These are phyloP conservation scores for Dothistroma pini DNA, from an alignment of 2,329 filamentous ascomycete species.

Conservation along the genomic window DNA sequence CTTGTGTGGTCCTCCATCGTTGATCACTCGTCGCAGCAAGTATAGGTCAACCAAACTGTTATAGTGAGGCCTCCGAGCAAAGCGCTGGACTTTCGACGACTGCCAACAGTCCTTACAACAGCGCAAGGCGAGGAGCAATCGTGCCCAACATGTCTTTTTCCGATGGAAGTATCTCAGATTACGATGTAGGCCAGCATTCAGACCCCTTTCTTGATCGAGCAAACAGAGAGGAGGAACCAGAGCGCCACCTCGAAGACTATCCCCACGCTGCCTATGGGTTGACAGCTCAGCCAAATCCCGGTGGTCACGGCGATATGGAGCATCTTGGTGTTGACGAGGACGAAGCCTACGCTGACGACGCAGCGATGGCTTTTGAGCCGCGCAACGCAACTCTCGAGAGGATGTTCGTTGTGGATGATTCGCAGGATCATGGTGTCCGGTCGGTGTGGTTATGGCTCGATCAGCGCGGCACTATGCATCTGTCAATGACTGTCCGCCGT, in stretches of 20 bases:
- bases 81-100: background rate
- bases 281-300: background rate
- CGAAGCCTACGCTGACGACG: background rate
- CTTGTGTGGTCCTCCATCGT: too few relatives aligned
- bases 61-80: background rate
- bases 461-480: background rate
- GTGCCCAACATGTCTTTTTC: background rate
- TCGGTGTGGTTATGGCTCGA: background rate
- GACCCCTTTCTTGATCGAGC: background rate
- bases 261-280: background rate
- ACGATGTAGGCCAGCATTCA: background rate
- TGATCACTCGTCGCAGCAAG: background rate
- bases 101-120: background rate
- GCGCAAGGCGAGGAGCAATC: background rate
- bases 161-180: background rate
- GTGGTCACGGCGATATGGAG: background rate
- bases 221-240: background rate
- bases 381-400: too few relatives aligned
- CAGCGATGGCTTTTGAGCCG: background rate
- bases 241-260: background rate
- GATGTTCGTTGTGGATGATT: background rate
- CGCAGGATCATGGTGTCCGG: background rate
- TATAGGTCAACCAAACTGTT: background rate
- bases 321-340: background rate
- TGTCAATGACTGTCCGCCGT: background rate